Evolutionary conservation across 2,329 filamentous ascomycete genomes (phyloP), one percentile per base, ranked within the genome.

Genomic region (Colletotrichum sansevieriae): DNA sequence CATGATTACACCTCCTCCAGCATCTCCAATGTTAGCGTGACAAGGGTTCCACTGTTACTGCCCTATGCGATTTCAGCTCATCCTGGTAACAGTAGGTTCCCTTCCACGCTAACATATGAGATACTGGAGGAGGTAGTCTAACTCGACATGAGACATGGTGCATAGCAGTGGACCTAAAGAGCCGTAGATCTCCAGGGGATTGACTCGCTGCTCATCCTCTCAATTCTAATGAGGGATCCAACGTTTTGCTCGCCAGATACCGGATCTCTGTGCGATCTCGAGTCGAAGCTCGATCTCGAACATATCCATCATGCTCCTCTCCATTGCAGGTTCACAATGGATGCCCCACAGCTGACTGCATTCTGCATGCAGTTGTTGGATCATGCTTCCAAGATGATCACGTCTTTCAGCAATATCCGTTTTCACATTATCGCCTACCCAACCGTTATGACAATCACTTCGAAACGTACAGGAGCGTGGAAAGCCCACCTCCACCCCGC

Each of bases 151-250:
- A 52, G 65, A 35, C 12, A 25, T 43, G 52, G 44, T 58, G 37
- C 59, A 68, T 47, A 43, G 25, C 61, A 63, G 60, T 57, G 65
- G 59, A 18, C 52, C 60, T 52, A 29, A 49, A 58, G 43, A 46
- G 37, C 20, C 29, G 37, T 46, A 57, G 52, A 63, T 58, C 59
- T 29, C 39, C 59, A 68, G 52, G 59, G 52, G 43, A 51, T 57
- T 67, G 35, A 52, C 52, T 64, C 60, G 60, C 54, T 58, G 52
- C 39, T 39, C 29, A 41, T 41, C 39, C 35, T 43, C 33, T 59
- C 35, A 43, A 35, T 46, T 37, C 43, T 43, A 35, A 44, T 25
- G 39, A 37, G 63, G 49, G 57, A 41, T 46, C 25, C 56, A 54
- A 61, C 13, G 44, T 44, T 25, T 56, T 54, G 56, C 37, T 37